Conservation (phyloP, 2,329 filamentous ascomycete species). For the Fusarium tupiense region DNA sequence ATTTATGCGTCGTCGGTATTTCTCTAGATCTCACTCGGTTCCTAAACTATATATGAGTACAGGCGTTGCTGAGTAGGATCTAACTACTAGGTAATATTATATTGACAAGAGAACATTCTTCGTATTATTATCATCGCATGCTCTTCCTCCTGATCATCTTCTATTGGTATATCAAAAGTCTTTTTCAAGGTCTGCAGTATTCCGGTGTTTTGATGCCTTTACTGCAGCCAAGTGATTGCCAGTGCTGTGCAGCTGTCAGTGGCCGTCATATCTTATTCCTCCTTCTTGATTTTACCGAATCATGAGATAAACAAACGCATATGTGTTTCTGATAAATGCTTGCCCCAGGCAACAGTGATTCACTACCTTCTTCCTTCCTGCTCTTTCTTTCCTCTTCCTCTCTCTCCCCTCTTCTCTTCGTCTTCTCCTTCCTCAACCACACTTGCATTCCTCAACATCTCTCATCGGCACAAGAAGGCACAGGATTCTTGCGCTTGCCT, state of each 20-base stretch:
- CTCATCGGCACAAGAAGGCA: neutral
- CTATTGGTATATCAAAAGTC: too few species aligned
- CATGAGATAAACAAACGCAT: neutral
- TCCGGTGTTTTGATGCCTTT: neutral
- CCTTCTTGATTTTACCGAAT: neutral
- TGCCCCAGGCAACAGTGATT: constrained; percentile 8
- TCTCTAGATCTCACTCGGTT: neutral
- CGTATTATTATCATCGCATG: neutral
- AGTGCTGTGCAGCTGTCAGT: constrained; percentile 19
- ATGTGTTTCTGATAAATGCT: neutral
- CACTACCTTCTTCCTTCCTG: neutral
- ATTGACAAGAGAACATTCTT: neutral
- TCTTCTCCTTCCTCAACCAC: neutral
- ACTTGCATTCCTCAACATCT: constrained; percentile 6
- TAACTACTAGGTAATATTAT: neutral
- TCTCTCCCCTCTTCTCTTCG: neutral
- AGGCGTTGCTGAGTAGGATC: neutral
- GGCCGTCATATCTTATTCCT: neutral
- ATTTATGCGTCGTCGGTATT: neutral
- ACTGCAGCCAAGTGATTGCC: neutral
- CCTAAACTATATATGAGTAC: neutral
- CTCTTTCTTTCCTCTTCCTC: neutral
- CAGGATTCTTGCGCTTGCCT: neutral
- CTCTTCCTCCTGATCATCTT: neutral
- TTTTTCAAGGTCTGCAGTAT: neutral